Evolutionary conservation across 2,329 filamentous ascomycete genomes (phyloP), one percentile per base, ranked within the genome.

Genomic region (Hymenotorrendiella dingleyae): DNA sequence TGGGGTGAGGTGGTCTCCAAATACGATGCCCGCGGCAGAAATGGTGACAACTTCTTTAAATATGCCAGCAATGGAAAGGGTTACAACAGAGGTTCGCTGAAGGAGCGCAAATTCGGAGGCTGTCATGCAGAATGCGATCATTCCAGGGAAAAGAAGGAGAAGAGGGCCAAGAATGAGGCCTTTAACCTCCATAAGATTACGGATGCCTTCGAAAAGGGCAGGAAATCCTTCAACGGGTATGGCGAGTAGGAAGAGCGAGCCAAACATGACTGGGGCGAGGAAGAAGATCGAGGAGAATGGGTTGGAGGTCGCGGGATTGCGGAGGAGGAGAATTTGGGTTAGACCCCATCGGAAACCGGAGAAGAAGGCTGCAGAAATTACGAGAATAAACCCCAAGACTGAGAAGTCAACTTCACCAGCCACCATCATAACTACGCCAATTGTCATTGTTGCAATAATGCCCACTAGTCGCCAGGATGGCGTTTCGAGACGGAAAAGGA

Each of bases 31-130:
- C 0, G 91, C 91, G 1, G 88, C 89, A 29, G 80, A 83, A 58
- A 98, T 97, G 11, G 93, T 98, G 42, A 98, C 82, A 29, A 97
- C 93, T 68, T 98, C 93, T 64, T 98, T 98, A 73, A 98, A 97
- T 49, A 98, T 97, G 48, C 93, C 93, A 49, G 90, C 94, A 55
- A 98, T 96, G 39, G 86, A 94, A 34, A 98, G 74, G 0, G 93
- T 97, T 39, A 98, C 93, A 40, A 98, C 93, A 1, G 86, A 94
- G 1, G 91, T 97, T 36, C 93, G 86, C 69, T 96, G 85, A 53
- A 98, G 76, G 48, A 98, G 77, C 40, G 93, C 91, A 62, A 97
- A 98, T 66, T 98, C 93, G 41, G 87, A 90, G 0, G 89, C 81
- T 14, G 94, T 97, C 93, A 98, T 98, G 49, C 89, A 77, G 63